Evolutionary conservation across 371 early-diverging fungal species (phyloP).

Genomic region (Actinomucor elegans): DNA sequence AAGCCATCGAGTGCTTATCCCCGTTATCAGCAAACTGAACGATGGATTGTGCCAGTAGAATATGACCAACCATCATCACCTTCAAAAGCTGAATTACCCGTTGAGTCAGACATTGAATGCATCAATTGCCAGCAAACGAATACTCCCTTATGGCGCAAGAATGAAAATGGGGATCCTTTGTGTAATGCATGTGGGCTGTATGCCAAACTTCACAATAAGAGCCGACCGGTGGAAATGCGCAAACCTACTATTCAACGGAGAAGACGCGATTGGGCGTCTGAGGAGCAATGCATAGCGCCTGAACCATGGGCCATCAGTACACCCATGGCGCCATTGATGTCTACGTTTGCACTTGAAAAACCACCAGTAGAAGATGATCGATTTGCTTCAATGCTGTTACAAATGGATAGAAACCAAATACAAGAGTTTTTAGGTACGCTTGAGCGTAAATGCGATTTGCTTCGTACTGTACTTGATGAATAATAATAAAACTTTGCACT

Average conservation of each 20-base stretch:
- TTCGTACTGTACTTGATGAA: slow-evolving; percentile 8
- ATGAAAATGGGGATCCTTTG: slow-evolving; percentile 75
- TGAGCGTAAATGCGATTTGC: slow-evolving; percentile 10
- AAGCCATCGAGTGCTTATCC: slow-evolving; percentile 23
- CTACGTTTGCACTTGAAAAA: no score
- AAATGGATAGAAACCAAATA: slow-evolving; percentile 55
- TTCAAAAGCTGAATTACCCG: background rate
- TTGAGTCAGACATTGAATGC: slow-evolving; percentile 39
- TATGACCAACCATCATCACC: background rate
- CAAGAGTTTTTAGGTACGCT: slow-evolving; percentile 41
- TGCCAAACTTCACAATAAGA: slow-evolving; percentile 72
- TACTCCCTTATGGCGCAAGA: slow-evolving; percentile 89
- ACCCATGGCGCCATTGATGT: background rate
- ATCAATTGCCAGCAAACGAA: slow-evolving; percentile 81
- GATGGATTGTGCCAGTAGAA: background rate
- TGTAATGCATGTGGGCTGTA: slow-evolving; percentile 95
- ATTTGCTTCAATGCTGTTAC: slow-evolving; percentile 32
- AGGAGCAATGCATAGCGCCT: background rate
- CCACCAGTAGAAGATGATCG: slow-evolving; percentile 34
- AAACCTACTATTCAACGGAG: slow-evolving; percentile 66
- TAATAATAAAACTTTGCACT: no score
- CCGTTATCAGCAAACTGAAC: slow-evolving; percentile 6
- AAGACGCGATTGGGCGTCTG: slow-evolving; percentile 53
- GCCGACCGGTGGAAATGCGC: slow-evolving; percentile 66
- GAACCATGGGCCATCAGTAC: no score